Evolutionary conservation across 805 yeast species (phyloP), one percentile per base, ranked within the genome.

Genomic region (Sungouiella blattae): DNA sequence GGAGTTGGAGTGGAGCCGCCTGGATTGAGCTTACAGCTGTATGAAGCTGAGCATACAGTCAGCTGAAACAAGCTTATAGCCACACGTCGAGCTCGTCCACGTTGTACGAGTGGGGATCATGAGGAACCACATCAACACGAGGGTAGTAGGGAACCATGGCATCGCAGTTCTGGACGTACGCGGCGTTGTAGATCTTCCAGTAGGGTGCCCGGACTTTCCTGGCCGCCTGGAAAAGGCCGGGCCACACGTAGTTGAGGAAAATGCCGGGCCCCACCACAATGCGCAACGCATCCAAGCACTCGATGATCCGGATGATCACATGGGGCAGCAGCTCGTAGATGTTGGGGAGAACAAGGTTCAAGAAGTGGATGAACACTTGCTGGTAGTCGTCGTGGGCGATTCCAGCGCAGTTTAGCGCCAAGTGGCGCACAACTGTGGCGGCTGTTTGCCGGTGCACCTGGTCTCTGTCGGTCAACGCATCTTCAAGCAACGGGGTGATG

Each of bases 391-490:
- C 95, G 37, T 73, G 69, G 0, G 89, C 88, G 3, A 68, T 53
- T 0, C 96, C 96, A 11, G 20, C 29, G 52, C 91, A 80, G 12
- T 88, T 82, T 22, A 88, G 57, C 0, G 96, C 87, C 56, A 93
- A 68, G 47, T 87, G 94, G 53, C 77, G 78, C 1, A 87, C 78
- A 1, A 87, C 94, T 1, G 87, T 80, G 0, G 98, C 87, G 0
- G 96, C 97, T 0, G 96, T 91, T 58, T 93, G 99, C 30, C 98
- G 74, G 52, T 89, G 96, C 4, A 91, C 97, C 31, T 79, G 80
- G 55, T 88, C 97, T 38, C 96, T 71, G 54, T 89, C 95, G 0
- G 86, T 85, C 20, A 93, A 62, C 0, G 98, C 97, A 62, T 91
- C 95, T 53, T 87, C 93, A 6, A 93, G 45, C 23, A 93, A 59